These are phyloP conservation scores for Penicillium hesseltinei DNA, from an alignment of 2,329 filamentous ascomycete genomes.

Conservation along the genomic window DNA sequence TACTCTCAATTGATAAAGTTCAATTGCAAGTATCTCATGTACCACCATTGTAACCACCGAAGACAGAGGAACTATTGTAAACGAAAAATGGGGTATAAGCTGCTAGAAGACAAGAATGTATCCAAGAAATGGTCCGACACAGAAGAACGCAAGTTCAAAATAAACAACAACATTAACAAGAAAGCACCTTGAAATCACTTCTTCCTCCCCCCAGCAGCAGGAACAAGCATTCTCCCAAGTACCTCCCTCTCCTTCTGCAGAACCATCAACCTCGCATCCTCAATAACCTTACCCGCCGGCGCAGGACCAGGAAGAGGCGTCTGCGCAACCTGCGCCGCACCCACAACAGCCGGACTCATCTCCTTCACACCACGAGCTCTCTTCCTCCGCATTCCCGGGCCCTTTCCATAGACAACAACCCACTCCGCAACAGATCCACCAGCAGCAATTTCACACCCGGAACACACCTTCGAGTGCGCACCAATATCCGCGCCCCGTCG, in stretches of 20 bases:
- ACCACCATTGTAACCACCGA: not conserved
- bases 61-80: not conserved
- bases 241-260: constrained; percentile 68
- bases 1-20: not conserved
- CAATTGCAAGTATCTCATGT: not conserved
- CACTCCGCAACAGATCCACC: constrained; percentile 62
- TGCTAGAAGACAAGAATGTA: not conserved
- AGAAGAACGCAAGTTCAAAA: not conserved
- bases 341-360: constrained; percentile 16
- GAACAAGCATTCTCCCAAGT: constrained; percentile 60
- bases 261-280: constrained; percentile 62
- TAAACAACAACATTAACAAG: not conserved
- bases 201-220: constrained; percentile 29
- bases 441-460: constrained; percentile 59
- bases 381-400: constrained; percentile 43
- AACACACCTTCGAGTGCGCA: constrained; percentile 68
- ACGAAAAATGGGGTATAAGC: constrained; percentile 2
- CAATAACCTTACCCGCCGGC: constrained; percentile 58
- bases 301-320: constrained; percentile 18
- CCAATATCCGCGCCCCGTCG: constrained; percentile 34
- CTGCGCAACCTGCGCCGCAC: constrained; percentile 18
- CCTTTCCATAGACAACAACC: constrained; percentile 68
- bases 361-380: constrained; percentile 37
- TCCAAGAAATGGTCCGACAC: not conserved
- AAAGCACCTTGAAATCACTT: constrained; percentile 19